Conservation (phyloP, 495 filamentous ascomycete genomes). For the Geoglossum glabrum region DNA sequence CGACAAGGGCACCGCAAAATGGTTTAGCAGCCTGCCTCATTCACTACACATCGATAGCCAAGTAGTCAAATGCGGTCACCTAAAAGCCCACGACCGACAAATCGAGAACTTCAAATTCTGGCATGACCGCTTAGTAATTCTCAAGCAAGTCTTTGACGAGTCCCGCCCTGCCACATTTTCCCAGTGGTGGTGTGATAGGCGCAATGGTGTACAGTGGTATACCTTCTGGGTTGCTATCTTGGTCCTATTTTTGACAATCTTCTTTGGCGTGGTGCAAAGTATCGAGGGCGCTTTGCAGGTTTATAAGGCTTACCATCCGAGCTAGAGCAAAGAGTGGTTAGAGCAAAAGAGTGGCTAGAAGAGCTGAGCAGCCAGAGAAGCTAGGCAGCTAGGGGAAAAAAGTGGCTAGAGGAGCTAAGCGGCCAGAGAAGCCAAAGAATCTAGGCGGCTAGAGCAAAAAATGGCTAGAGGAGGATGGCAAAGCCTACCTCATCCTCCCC, state of each 20-base stretch:
- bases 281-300: too few relatives aligned
- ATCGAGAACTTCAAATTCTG: conserved; percentile 29
- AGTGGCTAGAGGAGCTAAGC: too few relatives aligned
- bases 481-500: neutral
- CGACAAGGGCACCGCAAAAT: neutral
- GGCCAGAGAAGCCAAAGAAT: neutral
- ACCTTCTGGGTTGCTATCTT: conserved; percentile 33
- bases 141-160: conserved; percentile 33
- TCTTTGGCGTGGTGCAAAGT: conserved; percentile 31
- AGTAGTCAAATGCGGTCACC: conserved; percentile 13
- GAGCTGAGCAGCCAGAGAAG: too few relatives aligned
- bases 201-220: conserved; percentile 32
- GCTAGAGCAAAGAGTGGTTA: too few relatives aligned
- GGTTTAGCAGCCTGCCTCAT: conserved; percentile 8
- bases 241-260: conserved; percentile 25
- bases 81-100: conserved; percentile 11
- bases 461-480: neutral
- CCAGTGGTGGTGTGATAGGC: conserved; percentile 32
- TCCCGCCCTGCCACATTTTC: conserved; percentile 22
- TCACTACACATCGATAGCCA: conserved; percentile 7
- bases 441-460: neutral
- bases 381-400: too few relatives aligned
- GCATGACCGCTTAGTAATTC: conserved; percentile 28
- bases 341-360: too few relatives aligned
- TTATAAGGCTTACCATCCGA: too few relatives aligned